Conservation (phyloP, 2,329 filamentous ascomycete genomes). For the Ploettnerulaceae sp. region DNA sequence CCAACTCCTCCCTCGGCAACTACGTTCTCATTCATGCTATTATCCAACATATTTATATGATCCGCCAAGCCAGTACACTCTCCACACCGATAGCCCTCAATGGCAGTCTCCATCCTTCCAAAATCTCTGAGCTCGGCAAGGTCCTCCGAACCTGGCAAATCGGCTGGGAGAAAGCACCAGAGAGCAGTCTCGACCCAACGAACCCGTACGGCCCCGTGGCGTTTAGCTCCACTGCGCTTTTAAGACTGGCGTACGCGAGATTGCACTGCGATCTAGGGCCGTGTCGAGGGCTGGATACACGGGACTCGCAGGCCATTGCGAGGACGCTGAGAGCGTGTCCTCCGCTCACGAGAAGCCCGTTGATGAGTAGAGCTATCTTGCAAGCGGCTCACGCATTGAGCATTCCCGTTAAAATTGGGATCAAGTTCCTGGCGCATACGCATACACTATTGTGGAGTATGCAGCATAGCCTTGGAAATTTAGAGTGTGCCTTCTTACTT, state of each 20-base stretch:
- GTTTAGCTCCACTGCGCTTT: constrained; percentile 59
- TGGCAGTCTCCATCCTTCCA: constrained; percentile 37
- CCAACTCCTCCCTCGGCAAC: constrained; percentile 57
- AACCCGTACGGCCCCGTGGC: constrained; percentile 57
- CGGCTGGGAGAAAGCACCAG: constrained; percentile 46
- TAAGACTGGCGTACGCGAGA: constrained; percentile 58
- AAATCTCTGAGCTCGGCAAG: constrained; percentile 52
- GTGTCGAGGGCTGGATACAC: constrained; percentile 57
- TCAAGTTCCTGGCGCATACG: constrained; percentile 57
- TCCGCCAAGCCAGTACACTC: constrained; percentile 36
- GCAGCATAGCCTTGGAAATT: constrained; percentile 56
- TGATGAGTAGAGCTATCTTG: constrained; percentile 58
- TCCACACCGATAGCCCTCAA: not conserved
- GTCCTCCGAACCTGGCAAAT: constrained; percentile 54
- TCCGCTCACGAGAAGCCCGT: constrained; percentile 52
- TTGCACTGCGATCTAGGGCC: constrained; percentile 62
- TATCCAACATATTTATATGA: constrained; percentile 65
- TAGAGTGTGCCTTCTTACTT: constrained; percentile 56
- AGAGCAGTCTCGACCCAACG: constrained; percentile 41
- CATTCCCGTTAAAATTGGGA: constrained; percentile 59
- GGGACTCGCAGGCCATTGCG: constrained; percentile 58
- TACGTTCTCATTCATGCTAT: constrained; percentile 68
- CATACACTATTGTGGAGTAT: constrained; percentile 58
- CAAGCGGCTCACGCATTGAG: constrained; percentile 65
- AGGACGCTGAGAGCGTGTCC: constrained; percentile 54